phyloP scores from a whole-genome alignment of 768 basidiomycete species.

The Ephemerocybe angulata region DNA sequence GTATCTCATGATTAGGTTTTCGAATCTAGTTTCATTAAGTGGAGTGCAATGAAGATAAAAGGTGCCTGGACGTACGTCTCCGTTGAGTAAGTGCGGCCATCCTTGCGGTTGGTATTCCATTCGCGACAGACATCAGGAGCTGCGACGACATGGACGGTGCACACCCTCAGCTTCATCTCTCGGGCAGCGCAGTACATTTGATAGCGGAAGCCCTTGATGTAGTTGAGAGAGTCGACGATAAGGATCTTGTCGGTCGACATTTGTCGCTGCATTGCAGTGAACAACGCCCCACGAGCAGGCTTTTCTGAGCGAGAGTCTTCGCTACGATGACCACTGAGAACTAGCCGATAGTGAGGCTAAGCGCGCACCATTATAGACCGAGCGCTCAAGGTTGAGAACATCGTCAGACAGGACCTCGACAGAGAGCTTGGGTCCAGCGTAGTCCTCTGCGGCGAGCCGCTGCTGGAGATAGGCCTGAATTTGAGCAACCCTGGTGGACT shows the following conservation, averaged over 20 bases:
- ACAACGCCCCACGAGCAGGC: slow-evolving; percentile 77
- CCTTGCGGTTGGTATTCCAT: slow-evolving; percentile 62
- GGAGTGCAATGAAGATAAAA: neutral
- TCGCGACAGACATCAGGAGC: slow-evolving; percentile 70
- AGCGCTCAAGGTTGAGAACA: slow-evolving; percentile 55
- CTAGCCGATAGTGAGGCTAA: neutral
- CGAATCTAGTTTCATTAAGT: slow-evolving; percentile 48
- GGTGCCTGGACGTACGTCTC: slow-evolving; percentile 60
- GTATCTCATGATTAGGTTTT: slow-evolving; percentile 82
- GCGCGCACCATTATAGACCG: slow-evolving; percentile 68
- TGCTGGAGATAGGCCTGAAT: slow-evolving; percentile 55
- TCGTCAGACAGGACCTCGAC: slow-evolving; percentile 71
- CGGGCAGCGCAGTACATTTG: slow-evolving; percentile 96
- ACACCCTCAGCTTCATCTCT: slow-evolving; percentile 79
- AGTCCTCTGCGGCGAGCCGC: slow-evolving; percentile 45
- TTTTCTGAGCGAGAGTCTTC: slow-evolving; percentile 61
- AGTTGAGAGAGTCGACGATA: slow-evolving; percentile 89
- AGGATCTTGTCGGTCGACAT: slow-evolving; percentile 73
- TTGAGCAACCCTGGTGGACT: slow-evolving; percentile 67
- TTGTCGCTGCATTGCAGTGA: slow-evolving; percentile 76
- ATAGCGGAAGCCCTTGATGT: slow-evolving; percentile 98
- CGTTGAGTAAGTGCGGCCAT: slow-evolving; percentile 50
- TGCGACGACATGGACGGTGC: slow-evolving; percentile 82
- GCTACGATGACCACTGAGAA: neutral
- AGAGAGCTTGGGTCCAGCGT: slow-evolving; percentile 47